Percentiles rank a stretch among this genome's conserved stretches.
phyloP scores from a whole-genome alignment of 805 yeast genomes.

The Yamadazyma olivae region DNA sequence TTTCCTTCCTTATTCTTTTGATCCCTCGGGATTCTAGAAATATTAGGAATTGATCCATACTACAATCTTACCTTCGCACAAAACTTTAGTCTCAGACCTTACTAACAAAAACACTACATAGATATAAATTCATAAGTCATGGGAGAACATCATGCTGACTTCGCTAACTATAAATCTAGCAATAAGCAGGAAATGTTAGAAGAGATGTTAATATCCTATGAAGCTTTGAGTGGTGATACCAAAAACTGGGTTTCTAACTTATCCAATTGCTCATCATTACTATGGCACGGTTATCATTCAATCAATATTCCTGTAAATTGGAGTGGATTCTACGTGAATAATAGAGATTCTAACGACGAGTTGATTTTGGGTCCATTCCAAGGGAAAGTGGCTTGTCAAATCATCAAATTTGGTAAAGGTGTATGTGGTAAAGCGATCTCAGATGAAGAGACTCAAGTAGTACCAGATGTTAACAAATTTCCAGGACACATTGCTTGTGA shows the following conservation, averaged over 20 bases:
- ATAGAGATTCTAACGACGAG: slow-evolving; percentile 34
- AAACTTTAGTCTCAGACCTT: too few relatives aligned
- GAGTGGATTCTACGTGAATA: slow-evolving; percentile 84
- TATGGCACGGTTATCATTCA: slow-evolving; percentile 85
- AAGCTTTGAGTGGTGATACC: slow-evolving; percentile 61
- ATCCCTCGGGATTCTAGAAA: slow-evolving; percentile 12
- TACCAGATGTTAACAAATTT: slow-evolving; percentile 68
- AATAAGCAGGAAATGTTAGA: slow-evolving; percentile 55
- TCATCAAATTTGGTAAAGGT: slow-evolving; percentile 73
- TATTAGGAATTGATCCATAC: too few relatives aligned
- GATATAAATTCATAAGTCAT: too few relatives aligned
- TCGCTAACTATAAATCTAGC: slow-evolving; percentile 46
- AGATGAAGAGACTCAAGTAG: slow-evolving; percentile 61
- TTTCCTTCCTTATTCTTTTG: slow-evolving; percentile 2
- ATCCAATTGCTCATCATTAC: slow-evolving; percentile 78
- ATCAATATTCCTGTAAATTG: slow-evolving; percentile 66
- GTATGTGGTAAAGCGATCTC: slow-evolving; percentile 89
- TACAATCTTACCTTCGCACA: too few relatives aligned
- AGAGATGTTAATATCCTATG: slow-evolving; percentile 56
- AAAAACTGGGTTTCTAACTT: slow-evolving; percentile 86
- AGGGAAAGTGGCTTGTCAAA: slow-evolving; percentile 95
- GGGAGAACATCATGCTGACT: slow-evolving; percentile 94
- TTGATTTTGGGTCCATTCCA: slow-evolving; percentile 89
- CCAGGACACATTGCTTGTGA: slow-evolving; percentile 98
- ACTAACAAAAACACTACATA: too few relatives aligned